Conservation (phyloP, 306 rosid genomes). For the Hylodesmum podocarpum region DNA sequence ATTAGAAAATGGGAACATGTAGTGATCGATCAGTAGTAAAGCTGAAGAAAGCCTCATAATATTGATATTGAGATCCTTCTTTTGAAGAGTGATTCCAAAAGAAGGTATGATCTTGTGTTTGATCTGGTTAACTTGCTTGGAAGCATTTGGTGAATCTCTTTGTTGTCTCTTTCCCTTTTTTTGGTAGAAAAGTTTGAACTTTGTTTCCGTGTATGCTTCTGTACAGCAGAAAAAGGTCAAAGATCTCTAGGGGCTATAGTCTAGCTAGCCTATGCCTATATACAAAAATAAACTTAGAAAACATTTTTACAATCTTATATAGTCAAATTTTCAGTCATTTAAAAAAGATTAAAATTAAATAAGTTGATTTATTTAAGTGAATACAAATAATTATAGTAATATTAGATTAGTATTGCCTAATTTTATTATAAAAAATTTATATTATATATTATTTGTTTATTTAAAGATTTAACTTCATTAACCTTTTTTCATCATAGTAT, state of each 20-base stretch:
- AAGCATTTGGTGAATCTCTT: not conserved
- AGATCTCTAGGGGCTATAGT: not conserved
- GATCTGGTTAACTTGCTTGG: not conserved
- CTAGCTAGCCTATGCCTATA: not conserved
- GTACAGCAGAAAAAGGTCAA: not conserved
- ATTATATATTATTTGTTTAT: not conserved
- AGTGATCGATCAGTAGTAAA: not conserved
- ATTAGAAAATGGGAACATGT: not conserved
- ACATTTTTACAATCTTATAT: not conserved
- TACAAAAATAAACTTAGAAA: not conserved
- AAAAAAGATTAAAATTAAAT: not conserved
- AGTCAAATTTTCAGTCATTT: not conserved
- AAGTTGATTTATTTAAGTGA: not conserved
- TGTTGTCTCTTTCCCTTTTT: not conserved
- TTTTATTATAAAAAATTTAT: not conserved
- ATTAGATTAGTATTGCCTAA: not conserved
- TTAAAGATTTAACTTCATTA: not conserved
- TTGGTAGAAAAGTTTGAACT: not conserved
- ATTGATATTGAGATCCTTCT: not conserved
- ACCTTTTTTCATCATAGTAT: too few relatives aligned
- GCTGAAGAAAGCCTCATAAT: not conserved
- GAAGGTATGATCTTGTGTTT: not conserved
- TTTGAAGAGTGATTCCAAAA: not conserved
- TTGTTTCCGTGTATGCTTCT: not conserved
- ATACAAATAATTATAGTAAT: not conserved